Evolutionary conservation across 2,329 filamentous ascomycete species (phyloP).

Genomic region (Lachnellula cervina): DNA sequence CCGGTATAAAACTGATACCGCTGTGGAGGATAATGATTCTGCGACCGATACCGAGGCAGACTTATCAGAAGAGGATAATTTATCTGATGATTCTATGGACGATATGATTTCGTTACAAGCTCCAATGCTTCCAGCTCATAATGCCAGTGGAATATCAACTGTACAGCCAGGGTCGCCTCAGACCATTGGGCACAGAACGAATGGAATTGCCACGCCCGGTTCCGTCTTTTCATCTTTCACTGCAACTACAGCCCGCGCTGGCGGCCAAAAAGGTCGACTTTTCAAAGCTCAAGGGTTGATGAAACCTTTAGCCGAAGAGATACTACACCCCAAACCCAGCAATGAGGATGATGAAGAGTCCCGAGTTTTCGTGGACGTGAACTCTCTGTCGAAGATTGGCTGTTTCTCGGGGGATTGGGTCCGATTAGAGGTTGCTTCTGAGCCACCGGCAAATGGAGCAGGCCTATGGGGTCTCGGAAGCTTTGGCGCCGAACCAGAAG

Average conservation of each 20-base stretch:
- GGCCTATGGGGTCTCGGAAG: conserved; percentile 64
- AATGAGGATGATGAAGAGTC: conserved; percentile 80
- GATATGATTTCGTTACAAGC: conserved; percentile 88
- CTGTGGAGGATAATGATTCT: conserved; percentile 52
- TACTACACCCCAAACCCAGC: conserved; percentile 77
- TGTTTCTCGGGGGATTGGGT: conserved; percentile 99
- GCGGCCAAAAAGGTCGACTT: conserved; percentile 67
- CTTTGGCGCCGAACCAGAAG: conserved; percentile 59
- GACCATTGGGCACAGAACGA: conserved; percentile 59
- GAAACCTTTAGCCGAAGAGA: conserved; percentile 64
- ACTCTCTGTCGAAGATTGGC: conserved; percentile 78
- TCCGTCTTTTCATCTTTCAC: conserved; percentile 90
- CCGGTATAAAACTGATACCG: conserved; percentile 50
- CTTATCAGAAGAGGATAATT: conserved; percentile 61
- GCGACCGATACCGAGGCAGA: conserved; percentile 59
- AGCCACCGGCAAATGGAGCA: conserved; percentile 63
- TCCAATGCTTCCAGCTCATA: conserved; percentile 71
- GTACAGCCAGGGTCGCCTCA: conserved; percentile 78
- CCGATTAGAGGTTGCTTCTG: conserved; percentile 70
- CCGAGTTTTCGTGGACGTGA: conserved; percentile 85
- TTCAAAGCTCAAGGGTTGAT: conserved; percentile 81
- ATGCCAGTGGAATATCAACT: conserved; percentile 73
- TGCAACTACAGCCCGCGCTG: conserved; percentile 71
- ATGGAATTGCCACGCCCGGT: conserved; percentile 74
- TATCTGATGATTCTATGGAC: conserved; percentile 83